These are phyloP conservation scores for Jacaranda copaia DNA, from an alignment of 257 asterid genomes.

Conservation along the genomic window DNA sequence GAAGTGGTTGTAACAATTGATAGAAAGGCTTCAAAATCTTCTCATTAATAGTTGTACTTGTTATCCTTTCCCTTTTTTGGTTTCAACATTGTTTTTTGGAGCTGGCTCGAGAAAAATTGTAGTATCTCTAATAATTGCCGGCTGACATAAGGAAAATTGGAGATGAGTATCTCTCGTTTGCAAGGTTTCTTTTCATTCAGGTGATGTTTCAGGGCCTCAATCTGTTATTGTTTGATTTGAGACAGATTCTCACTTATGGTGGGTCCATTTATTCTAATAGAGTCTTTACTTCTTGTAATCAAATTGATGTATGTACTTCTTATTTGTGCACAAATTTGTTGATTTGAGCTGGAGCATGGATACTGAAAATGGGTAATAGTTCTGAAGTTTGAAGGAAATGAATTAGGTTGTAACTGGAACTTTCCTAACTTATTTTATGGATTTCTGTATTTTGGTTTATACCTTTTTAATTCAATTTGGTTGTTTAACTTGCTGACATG, in stretches of 20 bases:
- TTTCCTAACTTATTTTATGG: background rate
- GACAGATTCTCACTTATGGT: background rate
- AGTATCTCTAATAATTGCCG: too few relatives aligned
- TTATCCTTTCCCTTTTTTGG: background rate
- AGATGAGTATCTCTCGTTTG: background rate
- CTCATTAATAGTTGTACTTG: slow-evolving; percentile 7
- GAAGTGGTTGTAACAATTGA: slow-evolving; percentile 6
- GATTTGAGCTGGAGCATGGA: slow-evolving; percentile 15
- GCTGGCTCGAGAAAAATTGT: background rate
- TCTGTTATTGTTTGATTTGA: background rate
- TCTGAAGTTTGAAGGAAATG: background rate
- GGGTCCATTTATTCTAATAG: background rate
- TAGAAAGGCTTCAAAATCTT: background rate
- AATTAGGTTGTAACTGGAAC: background rate
- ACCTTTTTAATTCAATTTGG: background rate
- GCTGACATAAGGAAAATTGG: background rate
- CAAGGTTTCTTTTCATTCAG: background rate
- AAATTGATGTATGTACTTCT: slow-evolving; percentile 1
- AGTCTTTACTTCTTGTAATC: background rate
- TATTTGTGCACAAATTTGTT: slow-evolving; percentile 1
- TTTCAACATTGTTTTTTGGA: background rate
- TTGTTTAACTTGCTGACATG: background rate
- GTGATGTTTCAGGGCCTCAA: background rate
- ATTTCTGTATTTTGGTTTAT: background rate
- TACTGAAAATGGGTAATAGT: background rate